phyloP scores from a whole-genome alignment of 2,329 filamentous ascomycete species.

The Pyrenochaeta sp. region DNA sequence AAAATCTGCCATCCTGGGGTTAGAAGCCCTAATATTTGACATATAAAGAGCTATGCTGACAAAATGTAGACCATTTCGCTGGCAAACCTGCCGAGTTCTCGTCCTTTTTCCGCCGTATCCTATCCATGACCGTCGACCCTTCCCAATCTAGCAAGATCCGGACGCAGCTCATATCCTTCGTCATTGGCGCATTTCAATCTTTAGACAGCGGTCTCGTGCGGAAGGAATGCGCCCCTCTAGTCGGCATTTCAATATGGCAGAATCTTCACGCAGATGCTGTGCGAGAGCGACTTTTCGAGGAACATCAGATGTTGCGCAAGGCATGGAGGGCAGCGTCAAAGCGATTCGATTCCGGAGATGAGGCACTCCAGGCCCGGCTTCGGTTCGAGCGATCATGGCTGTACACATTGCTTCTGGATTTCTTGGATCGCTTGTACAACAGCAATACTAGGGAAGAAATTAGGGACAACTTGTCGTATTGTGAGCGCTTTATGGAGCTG shows the following conservation, averaged over 20 bases:
- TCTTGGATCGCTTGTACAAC: constrained; percentile 75
- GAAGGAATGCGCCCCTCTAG: constrained; percentile 94
- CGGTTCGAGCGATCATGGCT: constrained; percentile 95
- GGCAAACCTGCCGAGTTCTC: constrained; percentile 84
- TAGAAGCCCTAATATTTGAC: constrained; percentile 42
- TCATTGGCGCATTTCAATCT: constrained; percentile 92
- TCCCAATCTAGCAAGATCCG: constrained; percentile 61
- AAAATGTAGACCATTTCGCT: constrained; percentile 72
- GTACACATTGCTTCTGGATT: constrained; percentile 84
- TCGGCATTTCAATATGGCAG: constrained; percentile 96
- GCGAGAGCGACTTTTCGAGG: constrained; percentile 76
- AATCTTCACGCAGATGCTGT: constrained; percentile 81
- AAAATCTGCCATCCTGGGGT: constrained; percentile 89
- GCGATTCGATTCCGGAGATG: constrained; percentile 86
- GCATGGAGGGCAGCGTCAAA: constrained; percentile 89
- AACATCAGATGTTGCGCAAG: constrained; percentile 79
- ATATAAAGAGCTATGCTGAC: constrained; percentile 42
- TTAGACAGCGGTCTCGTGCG: constrained; percentile 87
- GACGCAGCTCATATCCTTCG: constrained; percentile 85
- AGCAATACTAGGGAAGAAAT: constrained; percentile 42
- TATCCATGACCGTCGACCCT: constrained; percentile 78
- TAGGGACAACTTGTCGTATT: constrained; percentile 77
- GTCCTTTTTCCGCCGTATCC: constrained; percentile 83
- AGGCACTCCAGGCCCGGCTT: constrained; percentile 77
- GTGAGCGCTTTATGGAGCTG: constrained; percentile 92